A percentile compares a stretch with the other conserved stretches of the same genome.
These are phyloP conservation scores for Coix lacrymajobi DNA, from an alignment of 176 grass and related monocot genomes.

Conservation along the genomic window DNA sequence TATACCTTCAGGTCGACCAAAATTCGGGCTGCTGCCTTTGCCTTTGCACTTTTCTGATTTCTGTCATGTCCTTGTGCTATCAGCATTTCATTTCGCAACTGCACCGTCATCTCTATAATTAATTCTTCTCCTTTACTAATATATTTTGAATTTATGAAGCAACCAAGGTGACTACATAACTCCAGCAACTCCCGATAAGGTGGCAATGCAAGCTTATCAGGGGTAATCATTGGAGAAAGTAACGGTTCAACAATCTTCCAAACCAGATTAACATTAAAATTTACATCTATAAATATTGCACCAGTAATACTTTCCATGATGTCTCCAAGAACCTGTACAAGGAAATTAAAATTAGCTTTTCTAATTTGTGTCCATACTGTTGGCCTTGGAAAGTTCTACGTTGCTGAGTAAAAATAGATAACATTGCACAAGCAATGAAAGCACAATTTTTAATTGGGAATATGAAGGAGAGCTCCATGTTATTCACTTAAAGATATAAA, in stretches of 20 bases:
- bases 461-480: not conserved
- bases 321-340: conserved; percentile 76
- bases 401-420: not conserved
- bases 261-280: conserved; percentile 65
- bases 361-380: conserved; percentile 2
- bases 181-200: conserved; percentile 82
- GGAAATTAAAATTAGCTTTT: conserved; percentile 19
- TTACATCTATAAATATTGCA: conserved; percentile 66
- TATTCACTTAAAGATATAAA: not conserved
- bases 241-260: conserved; percentile 80
- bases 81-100: conserved; percentile 65
- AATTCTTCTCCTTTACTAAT: conserved; percentile 57
- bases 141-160: conserved; percentile 61
- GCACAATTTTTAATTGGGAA: not conserved
- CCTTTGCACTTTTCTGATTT: conserved; percentile 74
- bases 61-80: conserved; percentile 52
- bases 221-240: conserved; percentile 83
- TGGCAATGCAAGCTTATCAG: conserved; percentile 78
- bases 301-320: conserved; percentile 90
- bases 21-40: conserved; percentile 65
- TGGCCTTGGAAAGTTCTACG: not conserved
- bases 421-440: conserved; percentile 3
- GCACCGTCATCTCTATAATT: conserved; percentile 63
- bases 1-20: conserved; percentile 76
- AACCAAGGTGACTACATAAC: conserved; percentile 76